Percentiles rank a stretch among this genome's conserved stretches.
Evolutionary conservation across 495 filamentous ascomycete genomes (phyloP).

Genomic region (Penicillium egyptiacum): DNA sequence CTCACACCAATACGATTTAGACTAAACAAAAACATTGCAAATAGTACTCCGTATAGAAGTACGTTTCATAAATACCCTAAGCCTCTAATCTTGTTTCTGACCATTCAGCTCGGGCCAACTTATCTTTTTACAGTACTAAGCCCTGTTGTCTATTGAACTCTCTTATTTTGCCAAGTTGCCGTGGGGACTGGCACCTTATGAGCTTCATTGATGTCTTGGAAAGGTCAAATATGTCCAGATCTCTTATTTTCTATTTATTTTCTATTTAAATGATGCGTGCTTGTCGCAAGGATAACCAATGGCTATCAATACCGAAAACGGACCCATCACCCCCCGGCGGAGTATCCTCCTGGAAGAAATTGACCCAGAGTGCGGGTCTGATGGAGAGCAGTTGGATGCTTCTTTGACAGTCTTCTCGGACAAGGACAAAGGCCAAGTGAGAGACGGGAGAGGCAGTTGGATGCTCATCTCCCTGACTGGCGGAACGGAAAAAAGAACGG

Average conservation of each 20-base stretch:
- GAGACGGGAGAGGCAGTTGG: constrained; percentile 49
- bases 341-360: constrained; percentile 12
- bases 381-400: constrained; percentile 56
- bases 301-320: constrained; percentile 15
- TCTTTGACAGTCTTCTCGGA: constrained; percentile 49
- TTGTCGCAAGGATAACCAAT: constrained; percentile 13
- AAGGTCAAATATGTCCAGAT: neutral
- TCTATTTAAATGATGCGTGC: constrained; percentile 10
- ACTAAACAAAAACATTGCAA: too few species aligned
- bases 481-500: constrained; percentile 44
- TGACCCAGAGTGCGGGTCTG: constrained; percentile 38
- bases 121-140: neutral
- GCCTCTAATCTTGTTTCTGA: neutral
- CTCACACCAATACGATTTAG: too few species aligned
- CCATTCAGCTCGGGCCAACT: neutral
- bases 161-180: neutral
- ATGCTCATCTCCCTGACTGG: constrained; percentile 51
- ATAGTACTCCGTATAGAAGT: too few species aligned
- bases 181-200: neutral
- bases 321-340: constrained; percentile 32
- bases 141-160: too few species aligned
- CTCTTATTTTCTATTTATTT: neutral
- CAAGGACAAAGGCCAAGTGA: constrained; percentile 24
- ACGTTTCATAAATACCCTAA: too few species aligned
- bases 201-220: neutral